Evolutionary conservation across 2,329 filamentous ascomycete genomes (phyloP).

Genomic region (Ambrosiella xylebori): DNA sequence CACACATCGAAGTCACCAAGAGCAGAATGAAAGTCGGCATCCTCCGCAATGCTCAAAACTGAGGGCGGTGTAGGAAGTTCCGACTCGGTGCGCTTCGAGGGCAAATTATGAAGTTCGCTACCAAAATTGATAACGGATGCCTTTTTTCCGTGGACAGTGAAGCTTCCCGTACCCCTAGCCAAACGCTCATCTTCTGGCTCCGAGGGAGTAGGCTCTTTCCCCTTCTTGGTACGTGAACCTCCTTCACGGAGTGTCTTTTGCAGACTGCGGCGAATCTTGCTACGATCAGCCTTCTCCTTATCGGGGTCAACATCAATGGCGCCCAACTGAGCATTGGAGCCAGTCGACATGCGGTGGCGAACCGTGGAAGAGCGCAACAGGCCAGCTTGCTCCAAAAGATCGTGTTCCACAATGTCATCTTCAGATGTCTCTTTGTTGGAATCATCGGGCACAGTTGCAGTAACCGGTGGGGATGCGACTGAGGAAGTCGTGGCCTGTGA

Average conservation of each 20-base stretch:
- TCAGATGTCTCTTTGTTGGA: constrained; percentile 21
- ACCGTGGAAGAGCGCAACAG: constrained; percentile 25
- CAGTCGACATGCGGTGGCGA: constrained; percentile 8
- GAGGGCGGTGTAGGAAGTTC: constrained; percentile 21
- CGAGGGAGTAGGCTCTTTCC: constrained; percentile 38
- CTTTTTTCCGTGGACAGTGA: constrained; percentile 95
- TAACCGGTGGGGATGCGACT: background rate
- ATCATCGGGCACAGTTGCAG: constrained; percentile 24
- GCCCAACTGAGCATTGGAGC: constrained; percentile 8
- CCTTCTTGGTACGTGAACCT: constrained; percentile 54
- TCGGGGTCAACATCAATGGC: constrained; percentile 13
- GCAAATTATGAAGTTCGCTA: constrained; percentile 67
- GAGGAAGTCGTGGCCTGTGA: constrained; percentile 1
- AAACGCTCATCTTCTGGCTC: constrained; percentile 46
- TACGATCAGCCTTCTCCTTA: constrained; percentile 37
- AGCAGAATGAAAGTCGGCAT: constrained; percentile 37
- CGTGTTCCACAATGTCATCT: constrained; percentile 49
- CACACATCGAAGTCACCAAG: constrained; percentile 27
- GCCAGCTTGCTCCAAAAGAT: constrained; percentile 49
- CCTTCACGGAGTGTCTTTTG: constrained; percentile 80
- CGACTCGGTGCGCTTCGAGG: constrained; percentile 39
- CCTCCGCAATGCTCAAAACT: constrained; percentile 19
- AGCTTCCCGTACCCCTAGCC: constrained; percentile 65
- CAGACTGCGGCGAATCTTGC: constrained; percentile 65
- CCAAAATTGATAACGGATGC: constrained; percentile 95